Base-by-base conservation (phyloP, 169 alveolate genomes). In the Babesia caballi region DNA sequence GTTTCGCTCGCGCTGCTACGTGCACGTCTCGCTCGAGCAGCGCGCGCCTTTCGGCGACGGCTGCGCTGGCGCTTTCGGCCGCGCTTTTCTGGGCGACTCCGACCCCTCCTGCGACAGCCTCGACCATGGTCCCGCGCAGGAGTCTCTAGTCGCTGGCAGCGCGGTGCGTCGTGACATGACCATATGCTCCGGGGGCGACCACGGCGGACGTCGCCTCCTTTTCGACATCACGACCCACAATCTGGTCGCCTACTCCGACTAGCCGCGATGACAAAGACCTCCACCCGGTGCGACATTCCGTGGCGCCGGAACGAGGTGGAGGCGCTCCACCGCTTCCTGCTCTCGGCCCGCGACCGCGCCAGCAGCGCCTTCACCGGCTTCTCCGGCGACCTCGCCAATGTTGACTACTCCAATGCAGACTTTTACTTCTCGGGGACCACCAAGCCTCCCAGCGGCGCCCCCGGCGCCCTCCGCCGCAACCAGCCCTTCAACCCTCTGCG, bases 231-330 rank as follows among this genome's bases (percentile, higher is more conserved):
- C 15, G 21, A 19, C 12, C 40, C 47, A 63, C 50, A 40, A 50
- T 47, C 4, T 63, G 27, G 63, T 17, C 4, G 9, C 15, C 15
- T 30, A 46, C 28, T 14, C 17, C 33, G n/a, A 4, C 14, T 52
- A 32, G 53, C 3, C 2, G 27, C 28, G 25, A 63, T 33, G 73
- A n/a, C 42, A 33, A 30, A 15, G 49, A 14, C 50, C 30, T 28
- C 50, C 25, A 8, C 36, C 12, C 19, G 14, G 15, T 68, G 59
- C n/a, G 82, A 78, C 47, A 54, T 78, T 40, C 87, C 87, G 5
- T 78, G 87, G 87, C 63, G 83, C 47, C 57, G 40, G 23, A 25
- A 40, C 27, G 87, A 78, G 23, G 38, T 68, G 38, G 87, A 78
- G 42, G 33, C 57, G 11, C 49, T 78, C 23, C 49, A 40, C 19